A percentile compares a stretch with the other conserved stretches of the same genome.
Evolutionary conservation across 202 grass and related monocot genomes (phyloP).

Genomic region (Zoysia matrella): DNA sequence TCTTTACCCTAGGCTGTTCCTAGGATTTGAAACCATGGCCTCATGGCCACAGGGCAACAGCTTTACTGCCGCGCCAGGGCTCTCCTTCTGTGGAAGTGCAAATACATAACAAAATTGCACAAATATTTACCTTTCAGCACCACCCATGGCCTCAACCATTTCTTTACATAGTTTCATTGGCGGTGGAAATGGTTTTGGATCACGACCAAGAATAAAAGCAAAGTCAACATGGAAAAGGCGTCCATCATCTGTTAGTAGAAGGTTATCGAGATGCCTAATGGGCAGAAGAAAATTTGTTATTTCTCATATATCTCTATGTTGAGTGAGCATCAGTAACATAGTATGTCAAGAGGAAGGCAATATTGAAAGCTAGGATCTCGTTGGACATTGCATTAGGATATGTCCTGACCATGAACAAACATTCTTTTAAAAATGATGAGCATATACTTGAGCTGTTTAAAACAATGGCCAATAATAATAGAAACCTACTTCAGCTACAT

Average conservation of each 20-base stretch:
- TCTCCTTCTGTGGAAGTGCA: background rate
- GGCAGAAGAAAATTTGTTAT: slow-evolving; percentile 42
- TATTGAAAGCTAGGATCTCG: background rate
- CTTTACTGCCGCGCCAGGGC: too few relatives aligned
- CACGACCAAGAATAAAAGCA: slow-evolving; percentile 90
- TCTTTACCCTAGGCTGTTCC: too few relatives aligned
- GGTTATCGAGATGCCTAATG: slow-evolving; percentile 96
- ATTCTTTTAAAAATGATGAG: slow-evolving; percentile 6
- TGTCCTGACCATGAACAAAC: slow-evolving; percentile 8
- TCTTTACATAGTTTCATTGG: slow-evolving; percentile 99
- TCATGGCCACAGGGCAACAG: too few relatives aligned
- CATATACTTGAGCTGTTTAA: background rate
- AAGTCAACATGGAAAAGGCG: slow-evolving; percentile 97
- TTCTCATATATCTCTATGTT: slow-evolving; percentile 2
- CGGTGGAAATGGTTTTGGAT: slow-evolving; percentile 97
- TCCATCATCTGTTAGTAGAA: slow-evolving; percentile 94
- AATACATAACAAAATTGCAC: background rate
- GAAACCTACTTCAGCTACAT: slow-evolving; percentile 10
- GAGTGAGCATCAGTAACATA: background rate
- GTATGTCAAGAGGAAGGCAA: background rate
- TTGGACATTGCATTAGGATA: slow-evolving; percentile 8
- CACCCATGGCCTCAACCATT: slow-evolving; percentile 99
- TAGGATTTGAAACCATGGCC: too few relatives aligned
- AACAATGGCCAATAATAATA: slow-evolving; percentile 2
- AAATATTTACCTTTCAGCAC: slow-evolving; percentile 81